Conservation (phyloP, 805 yeast species). For the Debaryomyces prosopidis region DNA sequence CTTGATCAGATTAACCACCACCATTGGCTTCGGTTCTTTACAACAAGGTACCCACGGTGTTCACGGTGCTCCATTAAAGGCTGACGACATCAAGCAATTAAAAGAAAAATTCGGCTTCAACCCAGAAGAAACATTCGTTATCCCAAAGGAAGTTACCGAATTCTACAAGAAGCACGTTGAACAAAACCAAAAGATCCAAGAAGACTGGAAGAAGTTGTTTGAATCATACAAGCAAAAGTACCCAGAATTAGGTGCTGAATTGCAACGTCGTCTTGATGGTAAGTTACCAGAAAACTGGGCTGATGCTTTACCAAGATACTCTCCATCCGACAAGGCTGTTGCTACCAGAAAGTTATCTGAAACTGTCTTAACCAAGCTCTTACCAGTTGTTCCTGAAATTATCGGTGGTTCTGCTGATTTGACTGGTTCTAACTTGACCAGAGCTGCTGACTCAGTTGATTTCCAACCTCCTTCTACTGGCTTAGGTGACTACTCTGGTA, state of each 20-base stretch:
- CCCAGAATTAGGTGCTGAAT: conserved; percentile 78
- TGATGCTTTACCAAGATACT: conserved; percentile 73
- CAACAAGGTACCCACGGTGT: conserved; percentile 85
- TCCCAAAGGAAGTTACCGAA: conserved; percentile 81
- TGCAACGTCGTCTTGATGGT: conserved; percentile 73
- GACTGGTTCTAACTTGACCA: conserved; percentile 94
- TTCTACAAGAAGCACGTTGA: conserved; percentile 57
- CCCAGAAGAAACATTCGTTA: conserved; percentile 76
- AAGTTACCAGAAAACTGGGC: conserved; percentile 86
- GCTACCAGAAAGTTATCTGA: conserved; percentile 96
- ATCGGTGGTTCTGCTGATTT: conserved; percentile 98
- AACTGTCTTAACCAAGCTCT: conserved; percentile 63
- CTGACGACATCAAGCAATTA: conserved; percentile 87
- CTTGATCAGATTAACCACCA: conserved; percentile 82
- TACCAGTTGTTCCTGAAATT: conserved; percentile 75
- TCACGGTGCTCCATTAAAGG: conserved; percentile 94
- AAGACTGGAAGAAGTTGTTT: conserved; percentile 71
- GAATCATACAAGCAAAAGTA: conserved; percentile 62
- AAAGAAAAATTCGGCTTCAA: conserved; percentile 84
- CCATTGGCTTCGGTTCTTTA: conserved; percentile 92
- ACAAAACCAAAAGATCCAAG: conserved; percentile 67
- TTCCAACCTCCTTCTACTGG: conserved; percentile 86
- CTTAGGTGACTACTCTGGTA: conserved; percentile 85
- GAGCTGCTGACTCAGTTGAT: conserved; percentile 79
- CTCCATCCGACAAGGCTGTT: conserved; percentile 73